Percentiles rank a stretch among this genome's conserved stretches.
These are phyloP conservation scores for Acer negundo DNA, from an alignment of 345 rosid genomes.

Conservation along the genomic window DNA sequence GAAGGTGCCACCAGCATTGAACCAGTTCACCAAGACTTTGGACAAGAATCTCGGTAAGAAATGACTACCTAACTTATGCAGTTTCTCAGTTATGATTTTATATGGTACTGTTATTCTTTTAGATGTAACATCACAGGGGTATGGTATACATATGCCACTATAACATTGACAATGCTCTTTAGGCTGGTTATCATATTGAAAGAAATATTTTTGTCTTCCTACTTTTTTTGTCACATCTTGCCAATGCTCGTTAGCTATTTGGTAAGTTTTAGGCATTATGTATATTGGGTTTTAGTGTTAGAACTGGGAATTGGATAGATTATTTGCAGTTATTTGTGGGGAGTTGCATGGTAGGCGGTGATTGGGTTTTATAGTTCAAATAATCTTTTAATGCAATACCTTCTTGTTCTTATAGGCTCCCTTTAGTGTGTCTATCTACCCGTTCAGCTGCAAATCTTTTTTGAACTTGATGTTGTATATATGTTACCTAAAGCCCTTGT, in stretches of 20 bases:
- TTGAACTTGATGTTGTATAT: not conserved
- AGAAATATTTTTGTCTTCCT: not conserved
- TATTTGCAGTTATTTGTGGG: not conserved
- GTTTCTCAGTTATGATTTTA: not conserved
- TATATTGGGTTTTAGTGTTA: not conserved
- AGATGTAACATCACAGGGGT: not conserved
- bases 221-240: not conserved
- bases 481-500: not conserved
- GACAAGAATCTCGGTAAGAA: conserved; percentile 55
- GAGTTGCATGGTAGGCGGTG: not conserved
- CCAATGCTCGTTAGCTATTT: not conserved
- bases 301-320: not conserved
- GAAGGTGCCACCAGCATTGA: conserved; percentile 65
- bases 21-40: conserved; percentile 56
- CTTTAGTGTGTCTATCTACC: not conserved
- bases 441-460: not conserved
- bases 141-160: not conserved
- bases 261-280: not conserved
- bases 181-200: not conserved
- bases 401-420: not conserved
- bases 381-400: not conserved
- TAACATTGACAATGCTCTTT: not conserved
- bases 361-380: not conserved
- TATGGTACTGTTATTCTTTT: not conserved
- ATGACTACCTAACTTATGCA: not conserved